Conservation (phyloP, 176 grass and related monocot species). For the Oryza glumipatula region DNA sequence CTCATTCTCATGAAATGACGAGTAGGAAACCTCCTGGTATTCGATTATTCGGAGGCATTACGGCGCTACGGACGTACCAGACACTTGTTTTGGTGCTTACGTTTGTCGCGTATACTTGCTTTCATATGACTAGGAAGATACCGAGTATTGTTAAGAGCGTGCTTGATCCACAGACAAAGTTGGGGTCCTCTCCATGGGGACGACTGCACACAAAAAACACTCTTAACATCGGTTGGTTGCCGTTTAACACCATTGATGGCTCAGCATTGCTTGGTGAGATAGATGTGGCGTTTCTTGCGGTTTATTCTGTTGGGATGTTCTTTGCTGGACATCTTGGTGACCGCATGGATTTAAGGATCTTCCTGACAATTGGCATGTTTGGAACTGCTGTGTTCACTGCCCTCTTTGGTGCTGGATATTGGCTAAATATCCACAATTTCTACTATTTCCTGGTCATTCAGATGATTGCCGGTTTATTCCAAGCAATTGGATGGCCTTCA, state of each 20-base stretch:
- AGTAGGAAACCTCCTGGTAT: conserved; percentile 53
- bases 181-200: conserved; percentile 53
- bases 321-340: conserved; percentile 85
- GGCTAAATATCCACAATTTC: conserved; percentile 80
- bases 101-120: conserved; percentile 77
- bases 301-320: conserved; percentile 81
- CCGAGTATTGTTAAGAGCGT: conserved; percentile 79
- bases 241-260: conserved; percentile 62
- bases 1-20: conserved; percentile 27
- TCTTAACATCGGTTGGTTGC: conserved; percentile 57
- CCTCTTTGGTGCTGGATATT: conserved; percentile 78
- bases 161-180: conserved; percentile 62
- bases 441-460: conserved; percentile 76
- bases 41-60: conserved; percentile 32
- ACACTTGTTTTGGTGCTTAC: conserved; percentile 72
- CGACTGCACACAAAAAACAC: conserved; percentile 27
- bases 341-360: conserved; percentile 73
- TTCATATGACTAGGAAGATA: conserved; percentile 77
- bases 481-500: conserved; percentile 84
- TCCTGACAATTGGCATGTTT: conserved; percentile 82
- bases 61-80: conserved; percentile 46
- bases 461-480: conserved; percentile 82
- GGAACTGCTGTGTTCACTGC: conserved; percentile 75
- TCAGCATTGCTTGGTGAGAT: conserved; percentile 66
- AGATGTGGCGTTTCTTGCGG: conserved; percentile 78